phyloP scores from a whole-genome alignment of 2,329 filamentous ascomycete species.

The Neofusicoccum kwambonambiense region DNA sequence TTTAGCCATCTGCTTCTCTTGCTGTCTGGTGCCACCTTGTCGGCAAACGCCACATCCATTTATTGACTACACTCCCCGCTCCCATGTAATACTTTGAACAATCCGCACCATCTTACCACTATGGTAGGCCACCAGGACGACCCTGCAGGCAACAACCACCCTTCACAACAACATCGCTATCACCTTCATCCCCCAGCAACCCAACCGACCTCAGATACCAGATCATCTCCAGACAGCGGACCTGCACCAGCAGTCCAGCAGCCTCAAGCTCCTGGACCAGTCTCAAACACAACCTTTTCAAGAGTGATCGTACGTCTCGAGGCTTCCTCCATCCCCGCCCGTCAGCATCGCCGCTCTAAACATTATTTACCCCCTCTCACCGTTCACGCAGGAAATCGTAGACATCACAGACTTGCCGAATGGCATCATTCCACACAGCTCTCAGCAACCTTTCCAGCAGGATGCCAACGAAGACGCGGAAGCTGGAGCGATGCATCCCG shows the following conservation, averaged over 20 bases:
- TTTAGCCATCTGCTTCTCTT: background rate
- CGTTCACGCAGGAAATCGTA: background rate
- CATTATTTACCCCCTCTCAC: background rate
- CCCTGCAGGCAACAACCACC: background rate
- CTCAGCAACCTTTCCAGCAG: too few species aligned
- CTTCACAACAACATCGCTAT: background rate
- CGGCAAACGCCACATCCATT: background rate
- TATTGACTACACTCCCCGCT: background rate
- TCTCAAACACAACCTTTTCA: too few species aligned
- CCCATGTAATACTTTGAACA: background rate
- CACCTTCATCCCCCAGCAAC: background rate
- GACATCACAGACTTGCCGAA: conserved; percentile 3
- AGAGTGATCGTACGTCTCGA: too few species aligned
- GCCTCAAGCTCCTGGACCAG: too few species aligned
- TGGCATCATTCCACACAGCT: background rate
- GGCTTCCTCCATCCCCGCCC: too few species aligned
- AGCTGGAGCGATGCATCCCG: too few species aligned
- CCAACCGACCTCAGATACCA: too few species aligned
- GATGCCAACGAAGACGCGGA: too few species aligned
- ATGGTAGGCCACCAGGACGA: background rate
- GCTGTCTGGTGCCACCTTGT: background rate
- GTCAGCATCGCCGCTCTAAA: background rate
- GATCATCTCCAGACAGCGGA: too few species aligned
- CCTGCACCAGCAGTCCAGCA: too few species aligned
- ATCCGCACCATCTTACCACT: background rate